Base-by-base conservation (phyloP, 1,139 yeast genomes). In the Lodderomyces pseudojiufengensis region DNA sequence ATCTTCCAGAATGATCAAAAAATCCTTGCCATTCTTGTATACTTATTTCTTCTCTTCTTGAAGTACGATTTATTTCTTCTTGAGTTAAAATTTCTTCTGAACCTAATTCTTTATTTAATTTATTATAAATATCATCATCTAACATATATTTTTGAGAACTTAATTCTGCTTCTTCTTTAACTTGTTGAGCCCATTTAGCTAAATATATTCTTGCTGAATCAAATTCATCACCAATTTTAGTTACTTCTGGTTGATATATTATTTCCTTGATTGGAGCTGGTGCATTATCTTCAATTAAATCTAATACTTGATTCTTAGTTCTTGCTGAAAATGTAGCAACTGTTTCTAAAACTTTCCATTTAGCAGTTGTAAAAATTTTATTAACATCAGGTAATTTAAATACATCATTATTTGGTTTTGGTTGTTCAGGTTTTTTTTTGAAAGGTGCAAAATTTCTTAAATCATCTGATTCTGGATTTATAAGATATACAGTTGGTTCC, bases 111-210 rank as follows among this genome's bases (percentile, higher is more conserved):
- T 75, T 73, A 32, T 76, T 77, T 31, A 85, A 65, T 31, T 80
- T 60, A 27, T 70, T 70, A 44, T 78, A 73, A 40, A 81, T 72
- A n/a, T 74, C 74, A 35, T 78, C 78, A 46, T 78, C 78, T 40
- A 85, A 63, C 46, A 78, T 73, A 43, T 76, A 75, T 47, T 69
- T 67, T 67, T 42, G 84, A 80, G n/a, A 11, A 32, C 84, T 76
- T 46, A 74, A 76, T 50, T 86, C 94, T 1, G 96, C 95, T 54
- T 92, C 95, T 51, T 88, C 94, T 48, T 92, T 94, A 18, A 92
- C 95, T 27, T 88, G 88, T 50, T 87, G 76, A 0, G 98, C 97
- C 98, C 98, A 92, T 63, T 88, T 88, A 4, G 98, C 97, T 42
- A 92, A 67, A 55, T 88, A 92, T 3, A 88, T 84, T 36, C 90